These are phyloP conservation scores for Pisolithus thermaeus DNA, from an alignment of 1,284 basidiomycete species.

Conservation along the genomic window DNA sequence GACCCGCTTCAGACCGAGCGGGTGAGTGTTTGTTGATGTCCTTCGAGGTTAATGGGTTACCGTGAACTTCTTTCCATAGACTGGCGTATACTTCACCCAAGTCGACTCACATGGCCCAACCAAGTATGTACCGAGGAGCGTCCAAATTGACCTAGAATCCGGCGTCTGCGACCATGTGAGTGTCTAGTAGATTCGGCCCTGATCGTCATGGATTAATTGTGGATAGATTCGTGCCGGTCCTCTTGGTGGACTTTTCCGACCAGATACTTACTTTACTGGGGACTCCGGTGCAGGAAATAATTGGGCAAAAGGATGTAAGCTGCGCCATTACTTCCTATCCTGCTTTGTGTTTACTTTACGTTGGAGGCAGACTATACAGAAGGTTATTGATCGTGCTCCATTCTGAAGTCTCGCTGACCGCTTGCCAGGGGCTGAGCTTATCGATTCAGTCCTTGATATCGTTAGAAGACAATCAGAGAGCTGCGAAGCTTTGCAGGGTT, in stretches of 20 bases:
- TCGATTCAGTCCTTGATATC: conserved; percentile 78
- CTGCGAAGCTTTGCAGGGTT: conserved; percentile 89
- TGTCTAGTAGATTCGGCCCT: conserved; percentile 4
- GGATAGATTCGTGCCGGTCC: conserved; percentile 61
- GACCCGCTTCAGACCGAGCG: conserved; percentile 44
- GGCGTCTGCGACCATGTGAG: conserved; percentile 80
- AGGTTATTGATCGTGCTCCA: conserved; percentile 39
- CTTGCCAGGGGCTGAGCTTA: conserved; percentile 77
- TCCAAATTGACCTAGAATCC: conserved; percentile 89
- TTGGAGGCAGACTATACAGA: conserved; percentile 71
- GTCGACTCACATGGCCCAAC: conserved; percentile 40
- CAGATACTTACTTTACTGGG: conserved; percentile 80
- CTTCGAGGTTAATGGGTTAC: not conserved
- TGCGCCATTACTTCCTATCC: not conserved
- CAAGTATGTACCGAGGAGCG: conserved; percentile 91
- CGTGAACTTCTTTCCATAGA: conserved; percentile 34
- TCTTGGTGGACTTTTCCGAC: conserved; percentile 75
- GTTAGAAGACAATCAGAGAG: conserved; percentile 72
- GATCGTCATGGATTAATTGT: conserved; percentile 1
- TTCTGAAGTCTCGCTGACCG: not conserved
- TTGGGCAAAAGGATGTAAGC: conserved; percentile 87
- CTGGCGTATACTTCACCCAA: conserved; percentile 70
- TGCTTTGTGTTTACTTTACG: conserved; percentile 15
- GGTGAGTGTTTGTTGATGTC: conserved; percentile 25
- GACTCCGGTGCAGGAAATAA: conserved; percentile 86